Conservation (phyloP, 2,329 filamentous ascomycete genomes). For the Neofusicoccum sp. region DNA sequence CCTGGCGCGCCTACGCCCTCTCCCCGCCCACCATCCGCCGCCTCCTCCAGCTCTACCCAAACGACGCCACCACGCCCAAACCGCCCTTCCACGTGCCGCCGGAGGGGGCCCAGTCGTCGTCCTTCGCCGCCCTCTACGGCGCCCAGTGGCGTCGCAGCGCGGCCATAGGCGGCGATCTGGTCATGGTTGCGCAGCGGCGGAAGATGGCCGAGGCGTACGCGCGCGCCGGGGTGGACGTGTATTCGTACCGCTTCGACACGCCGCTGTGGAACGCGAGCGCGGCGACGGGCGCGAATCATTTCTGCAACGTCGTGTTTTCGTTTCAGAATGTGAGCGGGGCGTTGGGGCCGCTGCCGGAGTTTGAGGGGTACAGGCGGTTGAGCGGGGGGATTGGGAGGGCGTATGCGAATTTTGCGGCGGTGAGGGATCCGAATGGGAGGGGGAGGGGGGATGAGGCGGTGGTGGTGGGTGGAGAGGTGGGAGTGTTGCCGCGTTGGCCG, state of each 20-base stretch:
- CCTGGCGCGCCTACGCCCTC: slow-evolving; percentile 29
- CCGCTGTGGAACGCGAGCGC: slow-evolving; percentile 40
- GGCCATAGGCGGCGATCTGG: slow-evolving; percentile 48
- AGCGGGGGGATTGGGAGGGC: slow-evolving; percentile 39
- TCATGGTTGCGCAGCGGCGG: slow-evolving; percentile 53
- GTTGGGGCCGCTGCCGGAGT: slow-evolving; percentile 25
- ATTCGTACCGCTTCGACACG: slow-evolving; percentile 59
- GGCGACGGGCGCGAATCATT: slow-evolving; percentile 48
- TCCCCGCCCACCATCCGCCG: slow-evolving; percentile 35
- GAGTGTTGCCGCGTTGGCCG: slow-evolving; percentile 38
- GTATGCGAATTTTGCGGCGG: slow-evolving; percentile 42
- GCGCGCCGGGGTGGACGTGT: slow-evolving; percentile 45
- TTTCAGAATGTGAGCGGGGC: slow-evolving; percentile 40
- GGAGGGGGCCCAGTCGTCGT: background rate
- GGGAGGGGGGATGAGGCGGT: slow-evolving; percentile 49
- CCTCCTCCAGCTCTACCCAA: slow-evolving; percentile 30
- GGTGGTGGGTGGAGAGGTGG: slow-evolving; percentile 20
- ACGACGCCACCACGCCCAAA: slow-evolving; percentile 23
- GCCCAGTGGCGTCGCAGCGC: slow-evolving; percentile 51
- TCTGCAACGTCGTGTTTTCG: slow-evolving; percentile 43
- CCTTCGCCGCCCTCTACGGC: slow-evolving; percentile 17
- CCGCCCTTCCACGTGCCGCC: slow-evolving; percentile 10
- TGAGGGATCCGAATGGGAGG: slow-evolving; percentile 43
- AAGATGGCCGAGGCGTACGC: slow-evolving; percentile 49
- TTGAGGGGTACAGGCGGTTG: slow-evolving; percentile 34